phyloP scores from a whole-genome alignment of 305 asterid genomes.

The Fraxinus greggii region DNA sequence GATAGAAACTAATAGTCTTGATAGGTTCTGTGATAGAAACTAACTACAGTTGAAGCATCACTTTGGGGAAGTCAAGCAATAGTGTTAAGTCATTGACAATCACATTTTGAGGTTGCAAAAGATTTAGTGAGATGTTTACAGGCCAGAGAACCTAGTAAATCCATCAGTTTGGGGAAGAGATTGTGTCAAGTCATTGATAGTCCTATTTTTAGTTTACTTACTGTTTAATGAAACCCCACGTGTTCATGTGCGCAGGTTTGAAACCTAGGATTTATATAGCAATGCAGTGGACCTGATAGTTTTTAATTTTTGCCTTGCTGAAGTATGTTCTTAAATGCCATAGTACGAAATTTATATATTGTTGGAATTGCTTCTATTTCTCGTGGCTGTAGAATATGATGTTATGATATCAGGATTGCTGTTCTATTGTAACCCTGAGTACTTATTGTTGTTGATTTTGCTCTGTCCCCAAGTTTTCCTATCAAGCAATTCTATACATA shows the following conservation, averaged over 20 bases:
- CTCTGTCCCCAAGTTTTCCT: not conserved
- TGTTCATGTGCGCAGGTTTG: not conserved
- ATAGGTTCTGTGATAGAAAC: not conserved
- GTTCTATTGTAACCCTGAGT: not conserved
- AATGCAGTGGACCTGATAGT: not conserved
- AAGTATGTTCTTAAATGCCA: not conserved
- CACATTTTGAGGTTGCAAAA: not conserved
- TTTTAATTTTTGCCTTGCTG: constrained; percentile 6
- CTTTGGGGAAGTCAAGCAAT: not conserved
- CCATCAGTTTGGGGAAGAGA: not conserved
- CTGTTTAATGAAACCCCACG: not conserved
- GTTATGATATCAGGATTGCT: not conserved
- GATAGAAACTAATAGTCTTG: constrained; percentile 2
- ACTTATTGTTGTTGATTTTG: not conserved
- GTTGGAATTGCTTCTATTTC: not conserved
- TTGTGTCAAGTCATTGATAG: not conserved
- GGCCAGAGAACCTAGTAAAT: not conserved
- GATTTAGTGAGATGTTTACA: not conserved
- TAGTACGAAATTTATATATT: not conserved
- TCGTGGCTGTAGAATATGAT: not conserved
- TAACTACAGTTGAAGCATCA: not conserved
- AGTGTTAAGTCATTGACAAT: not conserved
- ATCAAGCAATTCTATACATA: not conserved
- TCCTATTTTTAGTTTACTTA: not conserved
- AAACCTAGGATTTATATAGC: not conserved